A percentile compares a stretch with the other conserved stretches of the same genome.
These are phyloP conservation scores for Astrephomene gubernaculifera DNA, from an alignment of 139 green algal species.

Conservation along the genomic window DNA sequence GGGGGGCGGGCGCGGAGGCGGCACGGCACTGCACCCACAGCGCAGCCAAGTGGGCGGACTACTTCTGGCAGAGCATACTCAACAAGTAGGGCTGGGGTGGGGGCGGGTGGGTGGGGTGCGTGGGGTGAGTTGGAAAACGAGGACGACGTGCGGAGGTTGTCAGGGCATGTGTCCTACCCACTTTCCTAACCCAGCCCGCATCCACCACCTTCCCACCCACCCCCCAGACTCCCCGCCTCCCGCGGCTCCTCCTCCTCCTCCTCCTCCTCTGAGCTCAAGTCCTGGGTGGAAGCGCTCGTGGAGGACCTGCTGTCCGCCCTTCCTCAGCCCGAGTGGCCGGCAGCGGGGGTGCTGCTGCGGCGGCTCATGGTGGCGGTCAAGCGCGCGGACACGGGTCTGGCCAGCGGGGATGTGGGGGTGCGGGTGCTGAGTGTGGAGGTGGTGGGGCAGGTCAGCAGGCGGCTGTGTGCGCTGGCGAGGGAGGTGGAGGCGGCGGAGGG, in stretches of 20 bases:
- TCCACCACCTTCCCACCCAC: too few species aligned
- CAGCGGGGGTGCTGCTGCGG: conserved; percentile 72
- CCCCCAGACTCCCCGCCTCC: conserved; percentile 58
- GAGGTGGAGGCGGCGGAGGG: conserved; percentile 9
- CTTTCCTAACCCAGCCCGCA: too few species aligned
- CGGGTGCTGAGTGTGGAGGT: conserved; percentile 72
- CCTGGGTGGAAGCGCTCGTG: conserved; percentile 68
- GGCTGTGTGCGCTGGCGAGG: conserved; percentile 48
- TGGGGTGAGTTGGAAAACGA: too few species aligned
- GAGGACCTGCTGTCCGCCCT: conserved; percentile 68
- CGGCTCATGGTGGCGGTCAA: conserved; percentile 64
- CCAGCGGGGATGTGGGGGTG: conserved; percentile 63
- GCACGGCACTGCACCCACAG: not conserved
- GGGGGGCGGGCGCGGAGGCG: conserved; percentile 1
- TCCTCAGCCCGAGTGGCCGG: conserved; percentile 79
- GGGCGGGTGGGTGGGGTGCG: too few species aligned
- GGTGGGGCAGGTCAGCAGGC: conserved; percentile 62
- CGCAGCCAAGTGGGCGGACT: conserved; percentile 36
- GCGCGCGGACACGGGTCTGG: conserved; percentile 33
- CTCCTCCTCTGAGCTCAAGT: conserved; percentile 57
- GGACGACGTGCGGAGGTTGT: too few species aligned
- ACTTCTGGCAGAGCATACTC: conserved; percentile 67
- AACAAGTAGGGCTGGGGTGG: conserved; percentile 54
- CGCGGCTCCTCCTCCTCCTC: too few species aligned
- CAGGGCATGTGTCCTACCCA: too few species aligned